Evolutionary conservation across 495 filamentous ascomycete genomes (phyloP).

Genomic region (Stereocaulon alpinum): DNA sequence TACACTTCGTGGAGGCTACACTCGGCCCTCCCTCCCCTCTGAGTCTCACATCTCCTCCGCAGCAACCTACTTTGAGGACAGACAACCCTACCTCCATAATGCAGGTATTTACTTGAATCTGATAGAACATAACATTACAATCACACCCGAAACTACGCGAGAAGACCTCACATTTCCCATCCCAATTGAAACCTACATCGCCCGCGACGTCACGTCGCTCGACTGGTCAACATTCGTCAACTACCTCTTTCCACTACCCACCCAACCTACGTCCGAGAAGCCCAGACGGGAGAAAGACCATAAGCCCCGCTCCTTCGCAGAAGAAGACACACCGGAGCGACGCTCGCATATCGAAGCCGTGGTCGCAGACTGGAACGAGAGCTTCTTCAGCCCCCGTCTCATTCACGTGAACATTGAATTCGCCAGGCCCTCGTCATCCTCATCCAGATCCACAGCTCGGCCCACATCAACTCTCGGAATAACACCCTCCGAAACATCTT

Average conservation of each 20-base stretch:
- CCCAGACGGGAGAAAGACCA: constrained; percentile 35
- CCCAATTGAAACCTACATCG: constrained; percentile 33
- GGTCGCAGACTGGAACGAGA: constrained; percentile 43
- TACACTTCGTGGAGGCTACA: constrained; percentile 16
- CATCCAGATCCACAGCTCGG: constrained; percentile 22
- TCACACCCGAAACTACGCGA: constrained; percentile 35
- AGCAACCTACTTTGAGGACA: constrained; percentile 36
- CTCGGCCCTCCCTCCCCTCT: constrained; percentile 4
- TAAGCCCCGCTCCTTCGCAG: constrained; percentile 7
- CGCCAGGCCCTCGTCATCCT: constrained; percentile 23
- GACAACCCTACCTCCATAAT: constrained; percentile 22
- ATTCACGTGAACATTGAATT: constrained; percentile 24
- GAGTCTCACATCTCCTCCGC: constrained; percentile 32
- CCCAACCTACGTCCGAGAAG: constrained; percentile 34
- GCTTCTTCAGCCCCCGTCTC: constrained; percentile 39
- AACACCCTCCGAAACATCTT: not conserved
- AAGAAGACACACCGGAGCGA: constrained; percentile 26
- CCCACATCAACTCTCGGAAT: not conserved
- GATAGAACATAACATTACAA: constrained; percentile 35
- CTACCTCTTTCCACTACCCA: constrained; percentile 37
- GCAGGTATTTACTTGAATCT: constrained; percentile 12
- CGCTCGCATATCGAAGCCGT: constrained; percentile 33
- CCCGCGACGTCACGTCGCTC: constrained; percentile 34
- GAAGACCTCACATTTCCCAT: constrained; percentile 39
- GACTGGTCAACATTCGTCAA: constrained; percentile 44